Base-by-base conservation (phyloP, 2,329 filamentous ascomycete genomes). In the Apiospora pterosperma region DNA sequence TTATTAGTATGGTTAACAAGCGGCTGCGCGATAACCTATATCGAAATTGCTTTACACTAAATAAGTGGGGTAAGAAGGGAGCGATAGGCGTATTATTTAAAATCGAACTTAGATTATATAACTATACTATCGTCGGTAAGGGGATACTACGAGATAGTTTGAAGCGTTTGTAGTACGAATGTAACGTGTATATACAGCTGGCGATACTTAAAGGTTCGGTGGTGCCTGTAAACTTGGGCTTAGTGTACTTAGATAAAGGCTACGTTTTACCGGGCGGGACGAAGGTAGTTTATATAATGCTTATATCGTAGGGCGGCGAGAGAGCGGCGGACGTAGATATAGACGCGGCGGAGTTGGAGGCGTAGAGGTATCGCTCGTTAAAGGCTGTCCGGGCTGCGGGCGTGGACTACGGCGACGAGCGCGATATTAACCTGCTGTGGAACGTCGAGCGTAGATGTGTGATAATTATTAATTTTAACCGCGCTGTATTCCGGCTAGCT, bases 241-340 rank as follows among this genome's bases (percentile, higher is more conserved):
- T 64, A 23, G 61, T 62, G 1, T 36, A 34, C 5, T 62, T 71
- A 12, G 59, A 60, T 28, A 14, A 6, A 38, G 63, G 63, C 31
- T 69, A 70, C 63, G 23, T 67, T n/a, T 44, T 73, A 34, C 64
- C 67, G 25, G 69, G 66, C 31, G 65, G 62, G n/a, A 62, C 2
- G 48, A 55, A 11, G 23, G 48, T 10, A 23, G 48, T 55, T 28
- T 23, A 55, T 23, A 55, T 55, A 66, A 66, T 73, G 69, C 65
- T 73, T 16, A 70, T 73, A 69, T 69, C 68, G 34, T 72, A 69
- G 70, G 68, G 28, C 7, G 69, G 71, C 28, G 66, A 69, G 59
- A 61, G 34, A 60, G 28, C 36, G 36, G 36, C n/a, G 61, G 39
- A 63, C 59, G 58, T 31, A 55, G n/a, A 39, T 23, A 25, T 36